Percentiles rank a stretch among this genome's conserved stretches.
phyloP scores from a whole-genome alignment of 495 filamentous ascomycete genomes.

The Penicillium mononematosum region DNA sequence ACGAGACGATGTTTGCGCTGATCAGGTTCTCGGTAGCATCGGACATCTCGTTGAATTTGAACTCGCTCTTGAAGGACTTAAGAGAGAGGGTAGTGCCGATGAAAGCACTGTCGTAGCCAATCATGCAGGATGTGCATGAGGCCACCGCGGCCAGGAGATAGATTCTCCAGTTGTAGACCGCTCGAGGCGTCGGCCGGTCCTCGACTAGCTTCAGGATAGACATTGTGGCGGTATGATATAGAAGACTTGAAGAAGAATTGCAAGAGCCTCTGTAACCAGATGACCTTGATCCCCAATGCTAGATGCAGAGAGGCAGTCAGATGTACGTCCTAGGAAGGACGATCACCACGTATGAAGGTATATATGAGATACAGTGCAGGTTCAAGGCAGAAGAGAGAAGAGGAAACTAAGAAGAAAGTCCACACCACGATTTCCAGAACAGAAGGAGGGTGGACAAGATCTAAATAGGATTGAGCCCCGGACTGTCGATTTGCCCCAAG shows the following conservation, averaged over 20 bases:
- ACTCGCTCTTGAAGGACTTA: constrained; percentile 61
- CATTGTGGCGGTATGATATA: constrained; percentile 41
- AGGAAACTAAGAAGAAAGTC: constrained; percentile 6
- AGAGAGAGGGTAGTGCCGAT: constrained; percentile 71
- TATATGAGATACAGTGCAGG: background rate
- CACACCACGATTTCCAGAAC: constrained; percentile 3
- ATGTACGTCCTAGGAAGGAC: constrained; percentile 1
- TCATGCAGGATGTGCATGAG: constrained; percentile 71
- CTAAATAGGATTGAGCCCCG: constrained; percentile 29
- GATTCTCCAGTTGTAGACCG: constrained; percentile 77
- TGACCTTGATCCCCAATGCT: constrained; percentile 15
- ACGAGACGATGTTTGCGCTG: constrained; percentile 67
- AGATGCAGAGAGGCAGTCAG: constrained; percentile 4
- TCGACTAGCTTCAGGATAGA: constrained; percentile 62
- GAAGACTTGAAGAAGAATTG: background rate
- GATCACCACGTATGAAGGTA: background rate
- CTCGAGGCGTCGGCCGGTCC: constrained; percentile 63
- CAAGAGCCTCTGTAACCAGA: background rate
- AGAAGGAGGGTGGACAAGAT: constrained; percentile 13
- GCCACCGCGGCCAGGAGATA: constrained; percentile 66
- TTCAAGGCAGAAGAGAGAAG: background rate
- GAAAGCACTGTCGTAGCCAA: constrained; percentile 72
- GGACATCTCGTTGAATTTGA: constrained; percentile 50
- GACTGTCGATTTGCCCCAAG: constrained; percentile 13
- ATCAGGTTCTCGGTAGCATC: constrained; percentile 46